phyloP scores from a whole-genome alignment of 164 flowering plant species.

The Annona squamosa region DNA sequence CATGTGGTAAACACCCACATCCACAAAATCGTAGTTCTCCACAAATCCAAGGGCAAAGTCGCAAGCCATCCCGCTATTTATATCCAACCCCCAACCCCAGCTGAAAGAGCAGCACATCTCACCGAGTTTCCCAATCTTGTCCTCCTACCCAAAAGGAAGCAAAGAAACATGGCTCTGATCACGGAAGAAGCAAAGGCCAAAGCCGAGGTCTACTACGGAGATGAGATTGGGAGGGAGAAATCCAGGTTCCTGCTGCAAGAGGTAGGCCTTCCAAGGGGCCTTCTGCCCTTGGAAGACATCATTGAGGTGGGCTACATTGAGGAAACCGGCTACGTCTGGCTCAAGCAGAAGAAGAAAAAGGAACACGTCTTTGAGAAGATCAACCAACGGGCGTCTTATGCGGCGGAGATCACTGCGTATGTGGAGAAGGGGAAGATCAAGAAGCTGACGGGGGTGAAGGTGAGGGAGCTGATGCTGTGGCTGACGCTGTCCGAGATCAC shows the following conservation, averaged over 20 bases:
- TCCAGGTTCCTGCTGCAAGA: constrained; percentile 2
- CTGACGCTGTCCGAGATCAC: constrained; percentile 1
- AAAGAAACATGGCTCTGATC: constrained; percentile 2
- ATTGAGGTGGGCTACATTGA: constrained; percentile 5
- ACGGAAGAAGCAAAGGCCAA: constrained; percentile 6
- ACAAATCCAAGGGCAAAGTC: neutral
- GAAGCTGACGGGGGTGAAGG: constrained; percentile 7
- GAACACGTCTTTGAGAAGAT: constrained; percentile 7
- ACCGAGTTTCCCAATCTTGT: neutral
- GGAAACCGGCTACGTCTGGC: constrained; percentile 9
- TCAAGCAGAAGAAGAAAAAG: constrained; percentile 7
- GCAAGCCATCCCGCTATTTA: constrained; percentile 4
- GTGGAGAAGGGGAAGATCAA: constrained; percentile 7
- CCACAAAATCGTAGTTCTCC: neutral
- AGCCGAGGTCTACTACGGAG: constrained; percentile 8
- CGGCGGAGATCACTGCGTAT: constrained; percentile 8
- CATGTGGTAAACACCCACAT: neutral
- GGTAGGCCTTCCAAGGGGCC: constrained; percentile 10
- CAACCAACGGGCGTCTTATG: neutral
- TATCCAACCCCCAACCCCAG: neutral
- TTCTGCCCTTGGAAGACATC: constrained; percentile 5
- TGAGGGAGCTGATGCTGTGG: constrained; percentile 6
- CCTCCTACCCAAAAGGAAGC: neutral
- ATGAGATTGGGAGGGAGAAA: constrained; percentile 7
- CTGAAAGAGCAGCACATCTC: neutral